Percentiles rank a stretch among this genome's conserved stretches.
phyloP scores from a whole-genome alignment of 805 yeast genomes.

The Starmerella ratchasimensis region DNA sequence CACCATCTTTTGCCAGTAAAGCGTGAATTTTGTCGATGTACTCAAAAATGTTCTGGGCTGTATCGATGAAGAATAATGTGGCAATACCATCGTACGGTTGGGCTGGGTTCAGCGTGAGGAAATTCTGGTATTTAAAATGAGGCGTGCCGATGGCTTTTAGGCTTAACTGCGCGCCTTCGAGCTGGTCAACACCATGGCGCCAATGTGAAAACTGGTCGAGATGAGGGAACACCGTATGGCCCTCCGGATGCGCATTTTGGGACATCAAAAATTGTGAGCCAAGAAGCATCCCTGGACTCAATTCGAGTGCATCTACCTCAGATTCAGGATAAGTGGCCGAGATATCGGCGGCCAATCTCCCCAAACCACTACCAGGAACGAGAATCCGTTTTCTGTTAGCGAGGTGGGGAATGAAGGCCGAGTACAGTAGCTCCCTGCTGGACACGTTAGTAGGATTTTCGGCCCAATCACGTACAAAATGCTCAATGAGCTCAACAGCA shows the following conservation, averaged over 20 bases:
- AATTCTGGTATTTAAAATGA: slow-evolving; percentile 39
- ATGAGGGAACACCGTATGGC: slow-evolving; percentile 25
- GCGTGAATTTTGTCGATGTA: slow-evolving; percentile 54
- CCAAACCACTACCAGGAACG: slow-evolving; percentile 83
- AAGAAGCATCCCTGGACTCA: slow-evolving; percentile 59
- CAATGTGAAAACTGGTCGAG: slow-evolving; percentile 62
- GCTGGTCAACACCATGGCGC: slow-evolving; percentile 35
- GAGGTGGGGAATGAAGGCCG: slow-evolving; percentile 37
- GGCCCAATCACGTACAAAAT: slow-evolving; percentile 70
- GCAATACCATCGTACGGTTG: slow-evolving; percentile 30
- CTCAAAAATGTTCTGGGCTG: slow-evolving; percentile 73
- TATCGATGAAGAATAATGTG: slow-evolving; percentile 69
- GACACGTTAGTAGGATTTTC: slow-evolving; percentile 24
- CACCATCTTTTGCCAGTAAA: slow-evolving; percentile 37
- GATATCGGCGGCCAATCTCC: slow-evolving; percentile 58
- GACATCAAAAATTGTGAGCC: slow-evolving; percentile 24
- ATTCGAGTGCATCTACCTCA: slow-evolving; percentile 58
- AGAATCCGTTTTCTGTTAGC: slow-evolving; percentile 31
- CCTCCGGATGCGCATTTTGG: background rate
- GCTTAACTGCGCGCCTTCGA: slow-evolving; percentile 20
- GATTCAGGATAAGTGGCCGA: slow-evolving; percentile 14
- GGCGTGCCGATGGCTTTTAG: slow-evolving; percentile 1
- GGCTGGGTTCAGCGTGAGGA: slow-evolving; percentile 29
- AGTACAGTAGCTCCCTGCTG: slow-evolving; percentile 42
- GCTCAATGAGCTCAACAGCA: slow-evolving; percentile 43